A percentile compares a stretch with the other conserved stretches of the same genome.
These are phyloP conservation scores for Kwoniella pini DNA, from an alignment of 768 basidiomycete species.

Conservation along the genomic window DNA sequence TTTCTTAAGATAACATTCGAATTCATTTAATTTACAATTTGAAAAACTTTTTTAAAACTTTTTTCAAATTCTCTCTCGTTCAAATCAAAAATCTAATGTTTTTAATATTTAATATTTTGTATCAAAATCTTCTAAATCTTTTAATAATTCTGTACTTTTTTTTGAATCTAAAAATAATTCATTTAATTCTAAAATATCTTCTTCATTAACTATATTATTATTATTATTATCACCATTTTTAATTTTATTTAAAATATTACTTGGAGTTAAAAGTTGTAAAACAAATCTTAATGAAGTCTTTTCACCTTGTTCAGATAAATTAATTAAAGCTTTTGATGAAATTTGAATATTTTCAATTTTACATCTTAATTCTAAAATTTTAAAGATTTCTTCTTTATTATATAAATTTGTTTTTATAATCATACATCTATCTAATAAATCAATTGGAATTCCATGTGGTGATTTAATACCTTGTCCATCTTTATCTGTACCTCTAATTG, in stretches of 20 bases:
- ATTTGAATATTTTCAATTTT: slow-evolving; percentile 82
- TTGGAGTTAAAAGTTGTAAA: slow-evolving; percentile 85
- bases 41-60: too few species aligned
- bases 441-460: slow-evolving; percentile 91
- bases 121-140: slow-evolving; percentile 13
- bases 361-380: slow-evolving; percentile 81
- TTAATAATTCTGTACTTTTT: slow-evolving; percentile 44
- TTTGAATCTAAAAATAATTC: slow-evolving; percentile 95
- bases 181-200: slow-evolving; percentile 91
- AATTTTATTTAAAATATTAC: slow-evolving; percentile 77
- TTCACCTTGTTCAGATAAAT: slow-evolving; percentile 77
- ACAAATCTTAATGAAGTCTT: slow-evolving; percentile 82
- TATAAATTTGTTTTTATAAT: slow-evolving; percentile 91
- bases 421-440: slow-evolving; percentile 90
- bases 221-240: slow-evolving; percentile 67
- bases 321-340: slow-evolving; percentile 73
- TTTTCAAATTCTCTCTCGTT: too few species aligned
- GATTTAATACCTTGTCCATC: slow-evolving; percentile 69
- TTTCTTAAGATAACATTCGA: too few species aligned
- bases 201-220: slow-evolving; percentile 64
- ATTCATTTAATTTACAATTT: too few species aligned
- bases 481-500: slow-evolving; percentile 81
- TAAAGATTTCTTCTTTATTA: slow-evolving; percentile 76
- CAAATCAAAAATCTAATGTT: neutral
- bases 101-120: slow-evolving; percentile 13